Evolutionary conservation across 139 green algal genomes (phyloP).

Genomic region (Penium margaritaceum): DNA sequence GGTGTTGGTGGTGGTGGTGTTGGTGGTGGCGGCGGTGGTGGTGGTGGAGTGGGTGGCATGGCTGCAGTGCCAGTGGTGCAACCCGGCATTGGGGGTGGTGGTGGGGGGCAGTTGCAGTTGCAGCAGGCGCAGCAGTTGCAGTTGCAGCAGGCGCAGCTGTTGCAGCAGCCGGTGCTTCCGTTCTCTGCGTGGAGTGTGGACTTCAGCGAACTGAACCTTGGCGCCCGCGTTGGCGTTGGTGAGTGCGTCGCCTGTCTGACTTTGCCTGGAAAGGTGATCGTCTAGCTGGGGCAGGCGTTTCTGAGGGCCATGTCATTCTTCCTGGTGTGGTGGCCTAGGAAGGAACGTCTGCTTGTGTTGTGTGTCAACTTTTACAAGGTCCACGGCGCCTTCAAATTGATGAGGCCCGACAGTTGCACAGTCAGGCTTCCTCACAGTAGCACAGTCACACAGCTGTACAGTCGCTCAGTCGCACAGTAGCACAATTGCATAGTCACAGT

Average conservation of each 20-base stretch:
- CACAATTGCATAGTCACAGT: too few relatives aligned
- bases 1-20: too few relatives aligned
- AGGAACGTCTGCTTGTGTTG: too few relatives aligned
- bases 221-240: constrained; percentile 4
- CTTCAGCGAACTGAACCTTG: background rate
- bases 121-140: background rate
- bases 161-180: background rate
- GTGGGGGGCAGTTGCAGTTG: background rate
- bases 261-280: too few relatives aligned
- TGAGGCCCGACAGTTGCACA: background rate
- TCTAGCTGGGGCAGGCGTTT: too few relatives aligned
- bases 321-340: too few relatives aligned
- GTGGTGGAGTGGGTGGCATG: background rate
- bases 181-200: background rate
- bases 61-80: background rate
- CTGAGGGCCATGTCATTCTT: too few relatives aligned
- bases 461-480: too few relatives aligned
- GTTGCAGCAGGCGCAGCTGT: background rate
- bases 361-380: background rate
- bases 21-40: too few relatives aligned
- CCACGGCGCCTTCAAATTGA: background rate
- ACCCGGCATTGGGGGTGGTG: background rate
- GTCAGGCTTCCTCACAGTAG: background rate
- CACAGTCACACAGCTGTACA: too few relatives aligned
- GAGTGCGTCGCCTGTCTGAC: too few relatives aligned